Evolutionary conservation across 768 basidiomycete species (phyloP).

Genomic region (Auricularia sp.): DNA sequence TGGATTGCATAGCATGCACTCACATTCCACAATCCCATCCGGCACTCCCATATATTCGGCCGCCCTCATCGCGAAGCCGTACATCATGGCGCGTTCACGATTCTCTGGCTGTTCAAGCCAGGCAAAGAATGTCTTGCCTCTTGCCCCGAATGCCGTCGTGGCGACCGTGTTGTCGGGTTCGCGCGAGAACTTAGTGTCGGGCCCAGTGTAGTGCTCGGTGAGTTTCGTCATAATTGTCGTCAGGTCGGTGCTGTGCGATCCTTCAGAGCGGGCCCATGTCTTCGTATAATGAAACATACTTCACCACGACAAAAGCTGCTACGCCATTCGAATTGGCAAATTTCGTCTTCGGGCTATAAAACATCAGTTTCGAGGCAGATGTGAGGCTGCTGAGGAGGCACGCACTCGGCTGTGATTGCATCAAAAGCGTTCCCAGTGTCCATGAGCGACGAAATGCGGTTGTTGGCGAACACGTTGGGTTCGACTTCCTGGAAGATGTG

Average conservation of each 20-base stretch:
- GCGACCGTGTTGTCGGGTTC: constrained; percentile 1
- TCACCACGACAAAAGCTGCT: constrained; percentile 60
- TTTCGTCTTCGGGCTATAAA: constrained; percentile 48
- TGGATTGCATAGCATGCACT: neutral
- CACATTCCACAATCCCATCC: neutral
- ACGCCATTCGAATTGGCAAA: constrained; percentile 57
- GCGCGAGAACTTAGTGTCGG: constrained; percentile 1
- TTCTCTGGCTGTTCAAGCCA: constrained; percentile 60
- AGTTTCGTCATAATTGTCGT: constrained; percentile 63
- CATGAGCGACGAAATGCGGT: constrained; percentile 56
- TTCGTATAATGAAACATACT: constrained; percentile 36
- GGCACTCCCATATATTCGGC: constrained; percentile 38
- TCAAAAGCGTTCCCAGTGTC: constrained; percentile 54
- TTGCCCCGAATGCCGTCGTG: neutral
- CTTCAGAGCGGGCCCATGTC: too few species aligned
- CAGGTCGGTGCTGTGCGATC: too few species aligned
- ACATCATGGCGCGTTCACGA: constrained; percentile 53
- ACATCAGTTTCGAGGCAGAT: neutral
- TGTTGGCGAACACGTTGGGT: constrained; percentile 65
- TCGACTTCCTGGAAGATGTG: constrained; percentile 61
- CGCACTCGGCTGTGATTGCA: constrained; percentile 40
- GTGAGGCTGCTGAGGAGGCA: neutral
- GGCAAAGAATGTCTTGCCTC: constrained; percentile 44
- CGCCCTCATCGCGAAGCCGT: constrained; percentile 64
- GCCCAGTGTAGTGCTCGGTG: constrained; percentile 40